Conservation (phyloP, 106 monocot genomes). For the Platanthera guangdongensis region DNA sequence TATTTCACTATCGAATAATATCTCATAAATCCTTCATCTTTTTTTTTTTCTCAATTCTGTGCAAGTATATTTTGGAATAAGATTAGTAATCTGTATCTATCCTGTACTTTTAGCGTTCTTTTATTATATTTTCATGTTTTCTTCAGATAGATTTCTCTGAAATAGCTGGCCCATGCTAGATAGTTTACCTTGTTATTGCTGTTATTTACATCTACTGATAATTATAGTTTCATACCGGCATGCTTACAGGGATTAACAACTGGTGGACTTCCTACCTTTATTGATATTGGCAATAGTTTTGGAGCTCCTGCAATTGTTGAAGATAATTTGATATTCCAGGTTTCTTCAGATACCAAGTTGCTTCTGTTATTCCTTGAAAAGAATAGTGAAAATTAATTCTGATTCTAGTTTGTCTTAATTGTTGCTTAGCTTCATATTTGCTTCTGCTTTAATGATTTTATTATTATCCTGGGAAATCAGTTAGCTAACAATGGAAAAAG, state of each 20-base stretch:
- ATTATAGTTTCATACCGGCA: background rate
- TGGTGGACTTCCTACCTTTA: constrained; percentile 98
- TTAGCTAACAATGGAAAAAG: constrained; percentile 75
- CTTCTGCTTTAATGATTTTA: background rate
- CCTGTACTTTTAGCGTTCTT: background rate
- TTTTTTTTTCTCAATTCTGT: background rate
- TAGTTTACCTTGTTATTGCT: background rate
- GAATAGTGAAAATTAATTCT: constrained; percentile 2
- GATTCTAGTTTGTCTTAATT: background rate
- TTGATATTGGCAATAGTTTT: constrained; percentile 98
- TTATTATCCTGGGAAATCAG: constrained; percentile 20
- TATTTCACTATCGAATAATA: too few species aligned
- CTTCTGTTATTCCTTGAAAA: background rate
- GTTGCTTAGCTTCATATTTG: background rate
- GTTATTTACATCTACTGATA: background rate
- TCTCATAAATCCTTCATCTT: too few species aligned
- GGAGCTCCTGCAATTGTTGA: constrained; percentile 93
- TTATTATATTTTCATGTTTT: background rate
- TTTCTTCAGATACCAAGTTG: constrained; percentile 16
- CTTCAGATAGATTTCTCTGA: background rate
- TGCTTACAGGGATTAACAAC: constrained; percentile 66
- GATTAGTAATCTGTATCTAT: background rate
- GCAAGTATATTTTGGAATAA: background rate
- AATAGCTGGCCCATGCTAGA: background rate
- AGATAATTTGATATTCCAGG: constrained; percentile 93